Evolutionary conservation across 305 asterid species (phyloP), one percentile per base, ranked within the genome.

Genomic region (Fraxinus dipetala): DNA sequence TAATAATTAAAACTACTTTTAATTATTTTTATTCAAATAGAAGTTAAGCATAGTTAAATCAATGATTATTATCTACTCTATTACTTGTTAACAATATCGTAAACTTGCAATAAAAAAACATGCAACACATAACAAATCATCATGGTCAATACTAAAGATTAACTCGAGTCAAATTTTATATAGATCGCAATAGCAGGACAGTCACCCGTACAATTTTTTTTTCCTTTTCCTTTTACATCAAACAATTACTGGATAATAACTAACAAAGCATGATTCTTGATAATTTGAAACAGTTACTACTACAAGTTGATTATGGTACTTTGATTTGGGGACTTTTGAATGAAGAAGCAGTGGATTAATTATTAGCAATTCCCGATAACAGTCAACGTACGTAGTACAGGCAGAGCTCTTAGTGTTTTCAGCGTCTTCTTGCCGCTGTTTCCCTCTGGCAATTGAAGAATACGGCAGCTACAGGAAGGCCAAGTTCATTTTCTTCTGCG

Each of bases 401-500:
- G 67, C 11, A 56, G 67, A 56, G 26, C 5, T 56, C 28, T n/a
- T 5, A 56, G 26, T 51, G 51, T 43, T 43, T 51, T 51, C 22
- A 88, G 65, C 96, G 96, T 28, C 86, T 89, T 84, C 96, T 89
- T 0, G 98, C 90, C 4, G 98, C 98, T 0, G 96, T 93, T 89
- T 94, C 97, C 56, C 98, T 92, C 89, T 93, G 97, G 91, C 96
- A 93, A 34, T 93, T 95, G 96, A 90, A 94, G 96, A 84, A 93
- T 10, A 92, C 90, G 26, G 96, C 98, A 20, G 95, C 87, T 8
- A 94, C 98, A 0, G 98, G 98, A 77, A 85, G 89, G 1, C 92
- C 98, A 51, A 94, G 83, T 0, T 89, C 96, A 54, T 95, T 87
- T 10, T 92, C 93, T 13, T 88, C 84, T 0, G 98, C 91, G 43